A percentile compares a stretch with the other conserved stretches of the same genome.
These are phyloP conservation scores for Vigna angularis DNA, from an alignment of 306 rosid species.

Conservation along the genomic window DNA sequence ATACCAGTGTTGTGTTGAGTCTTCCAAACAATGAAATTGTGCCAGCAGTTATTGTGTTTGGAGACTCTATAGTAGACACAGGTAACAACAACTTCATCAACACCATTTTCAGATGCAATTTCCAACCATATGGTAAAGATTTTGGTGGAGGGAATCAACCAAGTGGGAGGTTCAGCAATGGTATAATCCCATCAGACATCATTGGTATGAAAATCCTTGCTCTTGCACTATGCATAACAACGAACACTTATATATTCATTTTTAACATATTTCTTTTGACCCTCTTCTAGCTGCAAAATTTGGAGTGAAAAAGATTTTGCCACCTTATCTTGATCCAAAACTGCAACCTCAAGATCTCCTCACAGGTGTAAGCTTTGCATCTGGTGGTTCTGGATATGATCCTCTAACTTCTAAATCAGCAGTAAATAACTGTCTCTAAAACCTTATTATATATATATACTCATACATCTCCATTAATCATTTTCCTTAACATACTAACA, in stretches of 20 bases:
- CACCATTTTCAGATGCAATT: constrained; percentile 62
- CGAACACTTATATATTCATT: background rate
- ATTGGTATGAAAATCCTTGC: constrained; percentile 47
- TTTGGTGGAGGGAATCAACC: constrained; percentile 53
- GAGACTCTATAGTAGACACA: constrained; percentile 78
- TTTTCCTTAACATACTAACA: constrained; percentile 17
- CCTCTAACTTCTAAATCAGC: constrained; percentile 65
- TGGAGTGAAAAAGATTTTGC: constrained; percentile 67
- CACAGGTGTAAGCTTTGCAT: constrained; percentile 80
- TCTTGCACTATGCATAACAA: background rate
- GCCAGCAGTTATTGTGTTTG: constrained; percentile 70
- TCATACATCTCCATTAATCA: background rate
- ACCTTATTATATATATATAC: background rate
- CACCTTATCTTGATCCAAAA: constrained; percentile 70
- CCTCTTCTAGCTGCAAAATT: constrained; percentile 58
- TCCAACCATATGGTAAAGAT: constrained; percentile 77
- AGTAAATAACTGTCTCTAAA: constrained; percentile 42
- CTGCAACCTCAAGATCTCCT: constrained; percentile 64
- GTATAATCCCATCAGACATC: constrained; percentile 62
- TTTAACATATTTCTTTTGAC: background rate
- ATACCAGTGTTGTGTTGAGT: constrained; percentile 16
- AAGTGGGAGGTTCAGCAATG: constrained; percentile 79
- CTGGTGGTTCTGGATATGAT: constrained; percentile 76
- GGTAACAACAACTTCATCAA: constrained; percentile 71
- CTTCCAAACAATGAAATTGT: constrained; percentile 53